phyloP scores from a whole-genome alignment of 257 asterid genomes.

The Paraleonurus japonicus region DNA sequence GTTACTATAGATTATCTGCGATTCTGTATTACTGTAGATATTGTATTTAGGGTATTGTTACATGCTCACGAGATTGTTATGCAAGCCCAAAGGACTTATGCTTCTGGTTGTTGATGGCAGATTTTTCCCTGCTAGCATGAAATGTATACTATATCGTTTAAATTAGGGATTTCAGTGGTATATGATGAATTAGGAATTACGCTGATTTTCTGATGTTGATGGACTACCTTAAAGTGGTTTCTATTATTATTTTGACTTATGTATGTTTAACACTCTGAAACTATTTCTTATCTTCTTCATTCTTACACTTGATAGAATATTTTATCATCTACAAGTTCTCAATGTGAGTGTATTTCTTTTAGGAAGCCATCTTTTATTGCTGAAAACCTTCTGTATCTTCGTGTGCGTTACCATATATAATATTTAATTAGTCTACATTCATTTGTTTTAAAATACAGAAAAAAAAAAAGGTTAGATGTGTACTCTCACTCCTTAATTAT shows the following conservation, averaged over 20 bases:
- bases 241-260: conserved; percentile 18
- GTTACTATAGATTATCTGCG: conserved; percentile 16
- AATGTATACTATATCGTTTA: not conserved
- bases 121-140: not conserved
- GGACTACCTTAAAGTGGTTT: not conserved
- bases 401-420: not conserved
- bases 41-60: conserved; percentile 2
- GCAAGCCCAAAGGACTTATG: not conserved
- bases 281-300: not conserved
- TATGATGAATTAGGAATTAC: conserved; percentile 11
- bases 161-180: conserved; percentile 4
- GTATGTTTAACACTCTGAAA: not conserved
- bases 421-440: not conserved
- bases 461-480: not conserved
- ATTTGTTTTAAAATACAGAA: not conserved
- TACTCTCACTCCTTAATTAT: not conserved
- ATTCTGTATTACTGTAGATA: not conserved
- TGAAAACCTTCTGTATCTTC: not conserved
- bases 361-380: not conserved
- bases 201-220: not conserved
- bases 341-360: not conserved
- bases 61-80: conserved; percentile 18
- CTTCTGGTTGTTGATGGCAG: conserved; percentile 20
- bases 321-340: not conserved
- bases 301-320: conserved; percentile 2